Base-by-base conservation (phyloP, 192 early-diverging fungal genomes). In the Coemansia sp. region DNA sequence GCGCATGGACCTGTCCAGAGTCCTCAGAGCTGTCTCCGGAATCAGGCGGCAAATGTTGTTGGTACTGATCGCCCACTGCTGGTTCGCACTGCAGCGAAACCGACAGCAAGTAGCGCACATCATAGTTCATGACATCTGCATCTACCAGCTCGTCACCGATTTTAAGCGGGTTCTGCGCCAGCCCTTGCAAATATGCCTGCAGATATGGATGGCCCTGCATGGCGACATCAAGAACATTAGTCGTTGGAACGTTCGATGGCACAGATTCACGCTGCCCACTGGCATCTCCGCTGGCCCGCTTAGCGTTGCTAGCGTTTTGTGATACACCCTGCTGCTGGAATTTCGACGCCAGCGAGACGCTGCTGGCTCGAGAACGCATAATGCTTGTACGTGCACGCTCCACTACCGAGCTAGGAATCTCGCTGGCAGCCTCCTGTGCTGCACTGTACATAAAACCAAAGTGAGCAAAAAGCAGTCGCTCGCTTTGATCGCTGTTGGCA, bases 41-140 rank as follows among this genome's bases (percentile, higher is more conserved):
- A 13, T 50, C 48, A 3, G 51, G 28, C 33, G 57, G 28, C n/a
- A 81, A 53, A 16, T 66, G 70, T 58, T 66, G 66, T 33, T 63
- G 73, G 63, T 73, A 77, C 51, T 72, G 73, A 31, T 77, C 69
- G 39, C 61, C 51, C 2, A 69, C 66, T 2, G 73, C 60, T 1
- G 79, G 73, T 58, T 81, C 79, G 40, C 73, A 77, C 35, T 72
- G 65, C 53, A 81, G 50, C 6, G 73, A 76, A 12, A 81, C 50
- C 13, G 66, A 72, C 13, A 66, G 69, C 43, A 81, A 41, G 53
- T 59, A 72, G n/a, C 73, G 60, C 47, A 65, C 11, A 9, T 81
- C 79, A 39, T 81, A 77, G 50, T 81, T 73, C 30, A 53, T 50
- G 11, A 66, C 59, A 18, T 77, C 68, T 12, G 70, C 44, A 13